These are phyloP conservation scores for Debaryomyces fabryi DNA, from an alignment of 1,139 yeast species.

Conservation along the genomic window DNA sequence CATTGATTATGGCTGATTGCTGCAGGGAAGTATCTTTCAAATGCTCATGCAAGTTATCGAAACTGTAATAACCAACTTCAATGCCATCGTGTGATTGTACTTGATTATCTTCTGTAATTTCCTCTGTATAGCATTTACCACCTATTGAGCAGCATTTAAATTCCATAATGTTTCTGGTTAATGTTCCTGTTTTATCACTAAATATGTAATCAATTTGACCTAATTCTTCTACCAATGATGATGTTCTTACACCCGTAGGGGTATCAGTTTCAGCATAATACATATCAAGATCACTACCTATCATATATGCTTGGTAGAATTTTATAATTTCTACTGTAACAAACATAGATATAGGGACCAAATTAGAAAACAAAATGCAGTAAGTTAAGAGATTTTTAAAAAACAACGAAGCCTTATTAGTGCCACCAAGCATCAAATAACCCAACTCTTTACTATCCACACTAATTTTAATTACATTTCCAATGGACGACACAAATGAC, in stretches of 20 bases:
- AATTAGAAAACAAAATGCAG: conserved; percentile 93
- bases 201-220: conserved; percentile 96
- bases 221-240: conserved; percentile 91
- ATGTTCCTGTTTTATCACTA: conserved; percentile 95
- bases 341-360: conserved; percentile 93
- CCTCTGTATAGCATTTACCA: conserved; percentile 85
- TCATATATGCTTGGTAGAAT: conserved; percentile 92
- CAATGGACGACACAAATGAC: conserved; percentile 79
- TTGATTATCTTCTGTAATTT: conserved; percentile 87
- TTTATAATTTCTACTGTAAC: conserved; percentile 96
- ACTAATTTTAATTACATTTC: conserved; percentile 76
- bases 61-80: conserved; percentile 79
- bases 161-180: conserved; percentile 95
- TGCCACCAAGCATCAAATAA: conserved; percentile 71
- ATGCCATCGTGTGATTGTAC: conserved; percentile 75
- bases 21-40: conserved; percentile 41
- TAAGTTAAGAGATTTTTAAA: conserved; percentile 87
- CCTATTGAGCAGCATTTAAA: conserved; percentile 93
- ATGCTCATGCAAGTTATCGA: conserved; percentile 62
- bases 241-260: conserved; percentile 93
- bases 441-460: conserved; percentile 55
- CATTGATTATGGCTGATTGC: conserved; percentile 71
- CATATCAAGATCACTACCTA: conserved; percentile 91
- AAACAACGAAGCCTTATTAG: conserved; percentile 69
- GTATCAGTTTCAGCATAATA: conserved; percentile 87